Conservation (phyloP, 225 moss, liverwort and hornwort species). For the Bryoerythrophyllum caledonicum region DNA sequence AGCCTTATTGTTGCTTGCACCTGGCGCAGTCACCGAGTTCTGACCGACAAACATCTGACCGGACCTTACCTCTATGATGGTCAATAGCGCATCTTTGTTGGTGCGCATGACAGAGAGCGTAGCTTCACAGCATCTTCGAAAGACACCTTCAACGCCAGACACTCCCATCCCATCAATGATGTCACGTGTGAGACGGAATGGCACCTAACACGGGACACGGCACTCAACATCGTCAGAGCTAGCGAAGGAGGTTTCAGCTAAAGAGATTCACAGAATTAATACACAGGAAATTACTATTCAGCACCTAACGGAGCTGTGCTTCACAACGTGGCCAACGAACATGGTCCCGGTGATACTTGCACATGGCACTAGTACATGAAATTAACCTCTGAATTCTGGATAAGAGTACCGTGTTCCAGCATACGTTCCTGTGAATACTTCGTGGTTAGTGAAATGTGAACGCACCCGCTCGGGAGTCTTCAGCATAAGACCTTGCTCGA, state of each 20-base stretch:
- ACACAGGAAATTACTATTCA: background rate
- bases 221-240: conserved; percentile 2
- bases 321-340: background rate
- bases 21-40: conserved; percentile 1
- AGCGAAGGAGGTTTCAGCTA: background rate
- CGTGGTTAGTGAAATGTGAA: conserved; percentile 9
- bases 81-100: conserved; percentile 94
- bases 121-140: conserved; percentile 95
- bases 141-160: conserved; percentile 94
- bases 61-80: conserved; percentile 82
- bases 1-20: background rate
- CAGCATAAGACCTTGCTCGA: conserved; percentile 98
- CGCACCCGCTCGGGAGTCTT: conserved; percentile 93
- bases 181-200: conserved; percentile 96
- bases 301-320: background rate
- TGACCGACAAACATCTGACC: background rate
- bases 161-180: conserved; percentile 98
- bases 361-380: background rate
- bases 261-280: background rate
- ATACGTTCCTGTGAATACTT: background rate
- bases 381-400: background rate
- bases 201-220: conserved; percentile 58
- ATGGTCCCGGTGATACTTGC: background rate
- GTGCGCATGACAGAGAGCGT: conserved; percentile 87
- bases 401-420: background rate